Evolutionary conservation across 2,329 filamentous ascomycete genomes (phyloP), one percentile per base, ranked within the genome.

Genomic region (Corinectria fuckeliana): DNA sequence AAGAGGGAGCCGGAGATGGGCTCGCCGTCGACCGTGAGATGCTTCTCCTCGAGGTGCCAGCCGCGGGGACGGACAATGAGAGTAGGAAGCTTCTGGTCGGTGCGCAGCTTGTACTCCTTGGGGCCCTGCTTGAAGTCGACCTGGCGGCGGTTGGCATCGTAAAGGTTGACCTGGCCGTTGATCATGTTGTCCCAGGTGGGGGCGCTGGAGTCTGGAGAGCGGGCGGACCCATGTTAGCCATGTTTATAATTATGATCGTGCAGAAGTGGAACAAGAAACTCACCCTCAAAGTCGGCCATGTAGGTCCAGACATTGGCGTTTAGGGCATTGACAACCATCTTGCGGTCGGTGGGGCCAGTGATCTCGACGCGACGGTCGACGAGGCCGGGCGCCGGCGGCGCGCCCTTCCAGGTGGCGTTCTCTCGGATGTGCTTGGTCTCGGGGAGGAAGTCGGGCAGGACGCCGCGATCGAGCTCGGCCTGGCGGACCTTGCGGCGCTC

Each of bases 181-280:
- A 98, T 90, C 93, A 98, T 98, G 82, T 98, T 98, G 68, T 97
- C 93, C 95, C 95, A 99, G 41, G 95, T 97, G 21, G 95, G 95
- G 21, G 95, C 93, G 73, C 86, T 95, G 6, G 95, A 97, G 78
- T 98, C 93, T 97, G 71, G 28, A 23, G 14, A 13, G 16, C 13
- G 26, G 16, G 48, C 41, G 50, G 48, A 38, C 53, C 18, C 49
- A 49, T 56, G 53, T 69, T 58, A 65, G 60, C 42, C n/a, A 60
- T 52, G 34, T 71, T 61, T 47, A 48, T 18, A 20, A 52, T 38
- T 13, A 23, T 9, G 41, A 26, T 16, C 8, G 18, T 18, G 23
- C 18, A 3, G n/a, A 26, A 28, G 18, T 45, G 26, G 41, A 13
- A 14, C 4, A 28, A 16, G 42, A 39, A 53, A 76, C 85, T 71